Conservation (phyloP, 257 asterid species). For the Solanum pennellii region DNA sequence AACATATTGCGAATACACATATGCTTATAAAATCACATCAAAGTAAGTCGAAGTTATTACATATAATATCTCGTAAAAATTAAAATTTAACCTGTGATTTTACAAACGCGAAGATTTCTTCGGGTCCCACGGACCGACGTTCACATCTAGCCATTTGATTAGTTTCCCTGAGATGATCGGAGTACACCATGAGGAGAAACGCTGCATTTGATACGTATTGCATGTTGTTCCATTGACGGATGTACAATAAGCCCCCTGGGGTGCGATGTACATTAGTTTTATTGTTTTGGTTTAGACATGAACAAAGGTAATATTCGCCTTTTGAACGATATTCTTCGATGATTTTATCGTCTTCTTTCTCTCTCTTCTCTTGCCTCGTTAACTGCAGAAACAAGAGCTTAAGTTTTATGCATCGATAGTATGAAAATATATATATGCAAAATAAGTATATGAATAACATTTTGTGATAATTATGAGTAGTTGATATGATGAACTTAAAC, state of each 20-base stretch:
- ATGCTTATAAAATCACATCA: not conserved
- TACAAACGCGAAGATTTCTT: slow-evolving; percentile 41
- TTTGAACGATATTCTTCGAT: slow-evolving; percentile 42
- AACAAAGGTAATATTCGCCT: slow-evolving; percentile 51
- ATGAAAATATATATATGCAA: not conserved
- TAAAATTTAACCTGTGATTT: slow-evolving; percentile 24
- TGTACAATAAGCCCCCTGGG: slow-evolving; percentile 69
- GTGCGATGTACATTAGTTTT: slow-evolving; percentile 53
- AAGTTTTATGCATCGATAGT: not conserved
- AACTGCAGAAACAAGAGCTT: slow-evolving; percentile 7
- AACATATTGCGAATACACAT: not conserved
- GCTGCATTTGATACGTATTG: slow-evolving; percentile 64
- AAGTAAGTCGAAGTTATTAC: too few relatives aligned
- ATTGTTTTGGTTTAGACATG: slow-evolving; percentile 45
- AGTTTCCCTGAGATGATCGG: slow-evolving; percentile 53
- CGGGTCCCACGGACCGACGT: slow-evolving; percentile 14
- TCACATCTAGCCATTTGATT: slow-evolving; percentile 33
- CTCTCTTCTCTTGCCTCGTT: slow-evolving; percentile 23
- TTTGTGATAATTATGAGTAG: not conserved
- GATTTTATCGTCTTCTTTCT: slow-evolving; percentile 6
- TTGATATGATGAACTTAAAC: not conserved
- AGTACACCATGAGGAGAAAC: slow-evolving; percentile 41
- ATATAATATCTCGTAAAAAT: too few relatives aligned
- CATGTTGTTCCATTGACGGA: slow-evolving; percentile 94
- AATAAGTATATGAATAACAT: not conserved